Conservation (phyloP, 2,329 filamentous ascomycete species). For the Aspergillus fijiensis region DNA sequence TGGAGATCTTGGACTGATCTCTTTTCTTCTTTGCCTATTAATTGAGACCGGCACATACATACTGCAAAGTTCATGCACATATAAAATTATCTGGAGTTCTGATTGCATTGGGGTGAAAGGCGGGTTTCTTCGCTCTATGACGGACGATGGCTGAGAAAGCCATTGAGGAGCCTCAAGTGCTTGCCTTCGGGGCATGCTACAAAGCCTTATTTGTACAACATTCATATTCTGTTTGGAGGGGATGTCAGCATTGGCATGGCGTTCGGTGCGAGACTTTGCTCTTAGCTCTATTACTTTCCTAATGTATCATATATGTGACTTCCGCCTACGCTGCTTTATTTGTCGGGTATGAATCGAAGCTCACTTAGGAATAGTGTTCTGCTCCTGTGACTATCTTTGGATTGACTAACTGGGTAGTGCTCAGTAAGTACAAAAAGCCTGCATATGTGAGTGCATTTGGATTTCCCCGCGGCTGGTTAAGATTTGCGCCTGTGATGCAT, state of each 20-base stretch:
- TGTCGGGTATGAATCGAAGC: neutral
- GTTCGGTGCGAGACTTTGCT: conserved; percentile 15
- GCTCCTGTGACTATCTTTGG: neutral
- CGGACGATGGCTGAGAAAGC: neutral
- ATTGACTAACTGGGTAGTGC: too few relatives aligned
- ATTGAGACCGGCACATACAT: conserved; percentile 1
- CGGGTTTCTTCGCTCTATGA: neutral
- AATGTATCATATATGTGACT: neutral
- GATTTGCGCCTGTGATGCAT: neutral
- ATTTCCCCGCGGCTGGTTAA: neutral
- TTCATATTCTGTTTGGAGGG: conserved; percentile 4
- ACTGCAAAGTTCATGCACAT: neutral
- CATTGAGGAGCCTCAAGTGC: neutral
- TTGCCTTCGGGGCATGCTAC: neutral
- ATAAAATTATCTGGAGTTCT: neutral
- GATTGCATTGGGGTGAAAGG: neutral
- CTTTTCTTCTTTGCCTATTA: neutral
- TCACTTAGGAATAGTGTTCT: neutral
- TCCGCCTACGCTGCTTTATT: too few relatives aligned
- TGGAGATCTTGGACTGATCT: neutral
- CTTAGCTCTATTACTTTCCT: neutral
- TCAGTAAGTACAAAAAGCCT: too few relatives aligned
- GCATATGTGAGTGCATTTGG: too few relatives aligned
- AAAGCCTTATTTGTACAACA: conserved; percentile 10
- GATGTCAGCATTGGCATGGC: conserved; percentile 16